Evolutionary conservation across 2,329 filamentous ascomycete species (phyloP).

Genomic region (Clonostachys rosea): DNA sequence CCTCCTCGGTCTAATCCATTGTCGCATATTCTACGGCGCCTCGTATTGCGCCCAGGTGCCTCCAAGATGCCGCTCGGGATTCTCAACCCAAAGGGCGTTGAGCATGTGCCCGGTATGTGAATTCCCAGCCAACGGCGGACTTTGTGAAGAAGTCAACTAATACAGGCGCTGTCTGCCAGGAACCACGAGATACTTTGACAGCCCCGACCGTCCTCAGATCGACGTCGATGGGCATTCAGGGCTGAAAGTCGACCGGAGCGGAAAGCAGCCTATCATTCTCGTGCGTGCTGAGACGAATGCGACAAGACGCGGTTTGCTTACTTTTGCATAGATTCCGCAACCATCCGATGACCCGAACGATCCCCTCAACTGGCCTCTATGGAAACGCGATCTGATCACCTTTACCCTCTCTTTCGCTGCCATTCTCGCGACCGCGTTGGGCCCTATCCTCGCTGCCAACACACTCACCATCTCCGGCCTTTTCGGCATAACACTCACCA

Average conservation of each 20-base stretch:
- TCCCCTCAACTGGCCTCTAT: constrained; percentile 80
- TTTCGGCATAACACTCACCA: constrained; percentile 64
- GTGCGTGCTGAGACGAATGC: constrained; percentile 32
- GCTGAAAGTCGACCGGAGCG: constrained; percentile 70
- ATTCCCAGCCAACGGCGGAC: neutral
- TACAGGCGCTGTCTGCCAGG: constrained; percentile 25
- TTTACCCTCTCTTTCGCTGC: constrained; percentile 73
- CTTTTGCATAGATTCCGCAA: constrained; percentile 55
- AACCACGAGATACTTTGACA: constrained; percentile 62
- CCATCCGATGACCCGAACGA: constrained; percentile 90
- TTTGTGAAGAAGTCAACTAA: neutral
- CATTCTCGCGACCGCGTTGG: constrained; percentile 79
- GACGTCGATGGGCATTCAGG: constrained; percentile 31
- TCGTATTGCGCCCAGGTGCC: neutral
- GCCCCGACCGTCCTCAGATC: constrained; percentile 41
- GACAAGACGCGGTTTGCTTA: too few species aligned
- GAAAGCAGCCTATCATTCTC: constrained; percentile 68
- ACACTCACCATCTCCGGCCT: constrained; percentile 71
- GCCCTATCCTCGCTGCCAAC: constrained; percentile 83
- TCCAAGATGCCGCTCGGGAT: constrained; percentile 55
- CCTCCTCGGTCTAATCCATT: neutral
- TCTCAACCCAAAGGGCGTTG: constrained; percentile 60
- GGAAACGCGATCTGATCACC: constrained; percentile 79
- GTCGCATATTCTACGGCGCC: too few species aligned
- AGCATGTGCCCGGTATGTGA: constrained; percentile 70